Conservation (phyloP, 352 stramenopile genomes). For the Pythium vanterpoolii region DNA sequence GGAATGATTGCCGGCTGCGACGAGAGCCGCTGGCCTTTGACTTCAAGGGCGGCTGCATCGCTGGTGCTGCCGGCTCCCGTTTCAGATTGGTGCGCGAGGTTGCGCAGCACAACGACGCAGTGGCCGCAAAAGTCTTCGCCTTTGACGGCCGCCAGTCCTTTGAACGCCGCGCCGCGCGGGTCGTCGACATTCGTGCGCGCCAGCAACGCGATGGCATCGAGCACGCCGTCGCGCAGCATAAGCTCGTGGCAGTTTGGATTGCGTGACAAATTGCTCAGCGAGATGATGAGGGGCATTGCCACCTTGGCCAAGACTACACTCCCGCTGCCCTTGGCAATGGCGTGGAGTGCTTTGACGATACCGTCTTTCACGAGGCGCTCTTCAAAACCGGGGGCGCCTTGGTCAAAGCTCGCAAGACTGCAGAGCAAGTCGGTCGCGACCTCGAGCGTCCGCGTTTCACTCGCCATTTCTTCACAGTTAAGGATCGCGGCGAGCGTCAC, state of each 20-base stretch:
- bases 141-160: conserved; percentile 52
- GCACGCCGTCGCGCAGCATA: conserved; percentile 71
- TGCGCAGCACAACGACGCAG: conserved; percentile 59
- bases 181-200: conserved; percentile 26
- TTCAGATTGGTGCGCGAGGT: conserved; percentile 50
- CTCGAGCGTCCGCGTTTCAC: conserved; percentile 40
- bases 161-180: conserved; percentile 38
- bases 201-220: conserved; percentile 53
- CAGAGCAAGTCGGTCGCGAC: conserved; percentile 70
- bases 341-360: conserved; percentile 57
- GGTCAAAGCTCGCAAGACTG: conserved; percentile 47
- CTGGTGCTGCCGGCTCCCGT: background rate
- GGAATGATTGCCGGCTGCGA: conserved; percentile 49
- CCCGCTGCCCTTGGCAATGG: conserved; percentile 46
- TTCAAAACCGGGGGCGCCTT: conserved; percentile 33
- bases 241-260: conserved; percentile 58
- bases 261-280: conserved; percentile 62
- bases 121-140: conserved; percentile 71
- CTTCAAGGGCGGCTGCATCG: conserved; percentile 25
- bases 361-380: conserved; percentile 71
- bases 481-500: conserved; percentile 64
- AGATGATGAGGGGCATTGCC: conserved; percentile 58
- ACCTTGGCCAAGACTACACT: conserved; percentile 20
- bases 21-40: conserved; percentile 52
- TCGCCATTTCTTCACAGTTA: conserved; percentile 39